Conservation (phyloP, 2,329 filamentous ascomycete species). For the Neofusicoccum laricinum region DNA sequence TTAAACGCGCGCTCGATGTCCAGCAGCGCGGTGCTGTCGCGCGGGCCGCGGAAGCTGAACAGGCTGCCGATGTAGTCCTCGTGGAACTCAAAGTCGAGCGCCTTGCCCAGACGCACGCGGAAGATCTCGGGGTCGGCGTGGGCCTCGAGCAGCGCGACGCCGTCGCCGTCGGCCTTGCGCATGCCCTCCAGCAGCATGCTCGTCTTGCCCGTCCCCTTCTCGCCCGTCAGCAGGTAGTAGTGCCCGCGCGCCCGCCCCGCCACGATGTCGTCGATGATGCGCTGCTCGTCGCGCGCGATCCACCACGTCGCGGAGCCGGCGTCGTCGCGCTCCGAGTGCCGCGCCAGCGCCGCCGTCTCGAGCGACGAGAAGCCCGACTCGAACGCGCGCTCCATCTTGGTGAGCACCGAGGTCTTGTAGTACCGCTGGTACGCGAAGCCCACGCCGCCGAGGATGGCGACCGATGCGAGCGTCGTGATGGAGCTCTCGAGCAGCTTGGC, state of each 20-base stretch:
- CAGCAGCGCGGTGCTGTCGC: slow-evolving; percentile 79
- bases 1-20: slow-evolving; percentile 91
- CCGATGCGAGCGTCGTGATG: slow-evolving; percentile 33
- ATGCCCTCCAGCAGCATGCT: slow-evolving; percentile 90
- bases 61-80: slow-evolving; percentile 91
- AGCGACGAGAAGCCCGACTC: slow-evolving; percentile 32
- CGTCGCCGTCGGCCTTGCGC: slow-evolving; percentile 78
- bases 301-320: slow-evolving; percentile 53
- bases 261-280: slow-evolving; percentile 71
- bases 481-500: slow-evolving; percentile 30
- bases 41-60: slow-evolving; percentile 82
- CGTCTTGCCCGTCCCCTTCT: slow-evolving; percentile 88
- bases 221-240: slow-evolving; percentile 81
- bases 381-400: slow-evolving; percentile 36
- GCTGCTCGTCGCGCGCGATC: slow-evolving; percentile 75
- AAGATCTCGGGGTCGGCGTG: slow-evolving; percentile 89
- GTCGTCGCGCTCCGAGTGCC: slow-evolving; percentile 29
- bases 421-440: slow-evolving; percentile 34
- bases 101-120: slow-evolving; percentile 80
- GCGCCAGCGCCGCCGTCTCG: slow-evolving; percentile 30
- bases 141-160: slow-evolving; percentile 85
- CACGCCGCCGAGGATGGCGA: slow-evolving; percentile 31
- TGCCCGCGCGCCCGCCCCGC: slow-evolving; percentile 66
- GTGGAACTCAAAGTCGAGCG: slow-evolving; percentile 86
- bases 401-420: slow-evolving; percentile 30